Conservation (phyloP, 495 filamentous ascomycete species). For the Aspergillus funiculosus region DNA sequence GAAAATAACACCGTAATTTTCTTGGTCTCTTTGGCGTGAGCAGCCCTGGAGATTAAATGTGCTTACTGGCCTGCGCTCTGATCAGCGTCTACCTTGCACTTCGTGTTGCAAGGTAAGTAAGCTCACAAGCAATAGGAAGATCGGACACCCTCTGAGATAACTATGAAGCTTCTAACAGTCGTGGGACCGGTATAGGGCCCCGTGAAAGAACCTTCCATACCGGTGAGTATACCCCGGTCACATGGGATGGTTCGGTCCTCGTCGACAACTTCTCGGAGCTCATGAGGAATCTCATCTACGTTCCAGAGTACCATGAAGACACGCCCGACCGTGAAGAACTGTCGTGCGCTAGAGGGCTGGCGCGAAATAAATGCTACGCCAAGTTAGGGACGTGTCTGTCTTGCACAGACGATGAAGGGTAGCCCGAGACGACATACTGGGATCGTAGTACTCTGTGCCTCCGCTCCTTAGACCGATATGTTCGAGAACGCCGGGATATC, state of each 20-base stretch:
- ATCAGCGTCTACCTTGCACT: neutral
- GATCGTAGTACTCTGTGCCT: neutral
- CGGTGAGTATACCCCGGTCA: neutral
- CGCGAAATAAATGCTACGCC: neutral
- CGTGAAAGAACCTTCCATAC: neutral
- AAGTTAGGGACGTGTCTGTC: neutral
- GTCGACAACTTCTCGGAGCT: neutral
- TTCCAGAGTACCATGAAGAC: neutral
- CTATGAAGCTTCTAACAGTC: neutral
- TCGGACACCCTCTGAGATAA: neutral
- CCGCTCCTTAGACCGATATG: neutral
- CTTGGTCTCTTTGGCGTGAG: neutral
- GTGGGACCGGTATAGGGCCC: neutral
- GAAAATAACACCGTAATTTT: neutral
- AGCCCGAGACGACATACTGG: neutral
- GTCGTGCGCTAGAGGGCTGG: neutral
- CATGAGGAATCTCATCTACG: neutral
- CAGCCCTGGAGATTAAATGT: neutral
- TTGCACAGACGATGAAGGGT: neutral
- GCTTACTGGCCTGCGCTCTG: neutral
- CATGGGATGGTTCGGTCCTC: neutral
- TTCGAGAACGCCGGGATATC: neutral
- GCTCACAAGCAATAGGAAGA: neutral
- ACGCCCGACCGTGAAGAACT: neutral
- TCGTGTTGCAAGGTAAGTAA: neutral